Evolutionary conservation across 1,284 basidiomycete species (phyloP).

Genomic region (Austropuccinia psidii): DNA sequence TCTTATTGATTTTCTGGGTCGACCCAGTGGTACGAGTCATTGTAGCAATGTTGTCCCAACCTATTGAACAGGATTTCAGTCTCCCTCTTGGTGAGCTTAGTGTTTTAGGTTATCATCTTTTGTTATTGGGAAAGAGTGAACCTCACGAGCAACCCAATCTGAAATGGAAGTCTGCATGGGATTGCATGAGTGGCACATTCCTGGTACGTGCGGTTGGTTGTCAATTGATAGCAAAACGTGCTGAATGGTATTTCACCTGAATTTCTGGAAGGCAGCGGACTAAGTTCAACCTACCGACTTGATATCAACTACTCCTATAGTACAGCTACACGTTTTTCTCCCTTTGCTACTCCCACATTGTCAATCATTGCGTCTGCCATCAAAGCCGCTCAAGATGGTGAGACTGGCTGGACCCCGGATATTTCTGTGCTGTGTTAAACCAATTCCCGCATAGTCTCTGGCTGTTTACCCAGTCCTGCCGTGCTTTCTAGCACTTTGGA

Average conservation of each 20-base stretch:
- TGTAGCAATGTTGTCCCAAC: constrained; percentile 3
- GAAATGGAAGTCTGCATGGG: constrained; percentile 16
- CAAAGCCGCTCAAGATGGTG: background rate
- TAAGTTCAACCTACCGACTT: too few species aligned
- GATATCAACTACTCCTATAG: too few species aligned
- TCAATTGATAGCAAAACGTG: constrained; percentile 6
- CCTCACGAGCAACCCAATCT: background rate
- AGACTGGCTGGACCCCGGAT: background rate
- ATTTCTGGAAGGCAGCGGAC: too few species aligned
- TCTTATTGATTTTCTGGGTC: background rate
- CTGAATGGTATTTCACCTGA: background rate
- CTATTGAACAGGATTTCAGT: background rate
- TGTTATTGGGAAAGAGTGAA: constrained; percentile 4
- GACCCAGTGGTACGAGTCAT: background rate
- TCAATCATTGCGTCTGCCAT: background rate
- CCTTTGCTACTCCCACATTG: background rate
- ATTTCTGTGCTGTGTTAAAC: constrained; percentile 4
- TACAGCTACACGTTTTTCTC: background rate
- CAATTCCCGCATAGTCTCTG: background rate
- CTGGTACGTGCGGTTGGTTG: background rate
- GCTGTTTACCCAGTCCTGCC: constrained; percentile 8
- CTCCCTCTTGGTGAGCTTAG: constrained; percentile 19
- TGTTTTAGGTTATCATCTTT: background rate
- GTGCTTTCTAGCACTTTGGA: background rate
- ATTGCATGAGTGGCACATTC: background rate